Conservation (phyloP, 106 monocot genomes). For the Apostasia shenzhenica region DNA sequence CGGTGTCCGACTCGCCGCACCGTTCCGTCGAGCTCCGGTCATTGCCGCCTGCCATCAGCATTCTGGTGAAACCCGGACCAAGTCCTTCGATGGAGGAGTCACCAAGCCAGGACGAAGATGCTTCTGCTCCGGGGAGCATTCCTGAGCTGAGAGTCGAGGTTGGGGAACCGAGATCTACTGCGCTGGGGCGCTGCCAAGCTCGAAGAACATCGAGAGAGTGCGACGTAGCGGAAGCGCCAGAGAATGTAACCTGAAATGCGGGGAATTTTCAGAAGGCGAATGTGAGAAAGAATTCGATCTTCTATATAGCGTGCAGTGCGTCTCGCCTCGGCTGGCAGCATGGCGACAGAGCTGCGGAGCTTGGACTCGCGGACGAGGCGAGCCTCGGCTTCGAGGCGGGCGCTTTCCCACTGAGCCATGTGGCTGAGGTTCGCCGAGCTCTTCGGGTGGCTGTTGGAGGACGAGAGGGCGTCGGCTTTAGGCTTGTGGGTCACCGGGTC, state of each 20-base stretch:
- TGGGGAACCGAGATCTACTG: slow-evolving; percentile 45
- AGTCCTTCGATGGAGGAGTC: not conserved
- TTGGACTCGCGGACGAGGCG: slow-evolving; percentile 54
- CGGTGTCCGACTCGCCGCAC: not conserved
- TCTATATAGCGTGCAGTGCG: no score
- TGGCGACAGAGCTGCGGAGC: slow-evolving; percentile 5
- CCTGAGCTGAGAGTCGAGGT: slow-evolving; percentile 46
- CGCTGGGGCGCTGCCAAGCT: slow-evolving; percentile 21
- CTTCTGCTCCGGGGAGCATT: slow-evolving; percentile 1
- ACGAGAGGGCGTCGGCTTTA: slow-evolving; percentile 22
- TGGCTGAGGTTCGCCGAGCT: slow-evolving; percentile 67
- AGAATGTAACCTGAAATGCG: not conserved
- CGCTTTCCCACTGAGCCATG: slow-evolving; percentile 93
- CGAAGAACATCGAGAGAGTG: slow-evolving; percentile 22
- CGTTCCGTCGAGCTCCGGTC: not conserved
- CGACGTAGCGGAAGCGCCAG: not conserved
- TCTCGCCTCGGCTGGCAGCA: not conserved
- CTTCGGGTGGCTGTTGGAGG: slow-evolving; percentile 17
- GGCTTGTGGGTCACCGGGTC: slow-evolving; percentile 51
- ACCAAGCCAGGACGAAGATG: slow-evolving; percentile 1
- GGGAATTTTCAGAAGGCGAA: not conserved
- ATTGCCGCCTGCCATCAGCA: not conserved
- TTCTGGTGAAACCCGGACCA: not conserved
- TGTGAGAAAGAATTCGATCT: no score
- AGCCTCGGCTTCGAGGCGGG: slow-evolving; percentile 72